These are phyloP conservation scores for Trichocladium uniseriatum DNA, from an alignment of 495 filamentous ascomycete species.

Conservation along the genomic window DNA sequence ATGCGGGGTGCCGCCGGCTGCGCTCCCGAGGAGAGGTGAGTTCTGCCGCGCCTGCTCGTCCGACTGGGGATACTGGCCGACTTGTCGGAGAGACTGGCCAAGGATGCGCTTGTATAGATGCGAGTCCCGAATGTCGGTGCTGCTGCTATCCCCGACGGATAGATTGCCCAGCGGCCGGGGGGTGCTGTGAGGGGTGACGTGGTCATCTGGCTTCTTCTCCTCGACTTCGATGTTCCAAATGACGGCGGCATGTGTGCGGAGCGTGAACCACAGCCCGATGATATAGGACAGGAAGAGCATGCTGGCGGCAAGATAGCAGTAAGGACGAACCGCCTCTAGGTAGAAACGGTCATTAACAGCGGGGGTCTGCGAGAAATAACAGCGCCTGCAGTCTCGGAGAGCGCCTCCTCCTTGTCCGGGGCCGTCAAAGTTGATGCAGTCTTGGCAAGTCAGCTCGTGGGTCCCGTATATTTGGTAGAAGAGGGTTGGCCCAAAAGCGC, in stretches of 20 bases:
- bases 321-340: conserved; percentile 79
- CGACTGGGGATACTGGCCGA: conserved; percentile 51
- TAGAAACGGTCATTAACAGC: conserved; percentile 82
- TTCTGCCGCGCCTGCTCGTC: conserved; percentile 39
- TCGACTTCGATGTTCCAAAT: conserved; percentile 90
- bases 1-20: conserved; percentile 45
- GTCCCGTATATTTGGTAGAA: conserved; percentile 99
- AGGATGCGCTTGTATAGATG: conserved; percentile 88
- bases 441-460: conserved; percentile 84
- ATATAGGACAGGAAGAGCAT: conserved; percentile 88
- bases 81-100: conserved; percentile 75
- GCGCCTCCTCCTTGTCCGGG: conserved; percentile 26
- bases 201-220: conserved; percentile 61
- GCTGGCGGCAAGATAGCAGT: conserved; percentile 76
- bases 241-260: conserved; percentile 89
- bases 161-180: conserved; percentile 31
- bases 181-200: conserved; percentile 28
- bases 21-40: conserved; percentile 27
- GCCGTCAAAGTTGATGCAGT: conserved; percentile 50
- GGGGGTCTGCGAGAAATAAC: conserved; percentile 87
- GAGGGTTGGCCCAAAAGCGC: conserved; percentile 93
- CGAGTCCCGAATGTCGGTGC: conserved; percentile 62
- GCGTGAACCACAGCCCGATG: conserved; percentile 91
- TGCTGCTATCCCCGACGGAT: conserved; percentile 33
- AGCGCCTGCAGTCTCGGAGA: conserved; percentile 69